Percentiles rank a stretch among this genome's conserved stretches.
phyloP scores from a whole-genome alignment of 176 grass and related monocot species.

The Aegilops tauschii region DNA sequence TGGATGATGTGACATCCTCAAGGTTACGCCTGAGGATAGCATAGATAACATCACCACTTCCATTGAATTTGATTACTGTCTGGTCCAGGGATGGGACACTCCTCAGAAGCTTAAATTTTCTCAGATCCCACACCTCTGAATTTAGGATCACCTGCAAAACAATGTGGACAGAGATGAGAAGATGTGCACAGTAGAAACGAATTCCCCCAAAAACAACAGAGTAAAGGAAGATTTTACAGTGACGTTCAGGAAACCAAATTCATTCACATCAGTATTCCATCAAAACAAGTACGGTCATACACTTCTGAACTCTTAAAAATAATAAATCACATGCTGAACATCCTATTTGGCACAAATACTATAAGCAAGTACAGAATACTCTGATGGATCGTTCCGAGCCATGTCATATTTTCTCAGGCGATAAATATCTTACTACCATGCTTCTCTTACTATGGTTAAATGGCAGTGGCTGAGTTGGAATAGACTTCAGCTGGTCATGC shows the following conservation, averaged over 20 bases:
- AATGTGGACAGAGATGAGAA: slow-evolving; percentile 17
- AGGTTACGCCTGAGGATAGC: slow-evolving; percentile 87
- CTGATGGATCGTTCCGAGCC: no score
- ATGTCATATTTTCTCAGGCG: background rate
- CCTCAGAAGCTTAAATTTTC: slow-evolving; percentile 93
- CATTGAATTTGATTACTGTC: slow-evolving; percentile 93
- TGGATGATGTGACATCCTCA: slow-evolving; percentile 73
- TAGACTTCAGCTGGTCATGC: background rate
- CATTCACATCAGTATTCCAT: background rate
- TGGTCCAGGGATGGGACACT: slow-evolving; percentile 93
- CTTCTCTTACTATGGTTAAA: slow-evolving; percentile 1
- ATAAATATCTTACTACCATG: background rate
- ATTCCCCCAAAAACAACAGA: background rate
- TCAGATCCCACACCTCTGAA: slow-evolving; percentile 98
- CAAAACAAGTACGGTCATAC: background rate
- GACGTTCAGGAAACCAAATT: background rate
- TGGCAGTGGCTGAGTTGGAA: background rate
- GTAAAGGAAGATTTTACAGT: background rate
- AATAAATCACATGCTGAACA: slow-evolving; percentile 9
- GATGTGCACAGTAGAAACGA: background rate
- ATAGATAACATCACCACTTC: slow-evolving; percentile 83
- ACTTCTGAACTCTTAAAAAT: slow-evolving; percentile 8
- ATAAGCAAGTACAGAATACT: no score
- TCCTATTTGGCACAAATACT: background rate
- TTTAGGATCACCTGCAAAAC: slow-evolving; percentile 80